A percentile compares a stretch with the other conserved stretches of the same genome.
These are phyloP conservation scores for Penicillium sp. DNA, from an alignment of 2,329 filamentous ascomycete species.

Conservation along the genomic window DNA sequence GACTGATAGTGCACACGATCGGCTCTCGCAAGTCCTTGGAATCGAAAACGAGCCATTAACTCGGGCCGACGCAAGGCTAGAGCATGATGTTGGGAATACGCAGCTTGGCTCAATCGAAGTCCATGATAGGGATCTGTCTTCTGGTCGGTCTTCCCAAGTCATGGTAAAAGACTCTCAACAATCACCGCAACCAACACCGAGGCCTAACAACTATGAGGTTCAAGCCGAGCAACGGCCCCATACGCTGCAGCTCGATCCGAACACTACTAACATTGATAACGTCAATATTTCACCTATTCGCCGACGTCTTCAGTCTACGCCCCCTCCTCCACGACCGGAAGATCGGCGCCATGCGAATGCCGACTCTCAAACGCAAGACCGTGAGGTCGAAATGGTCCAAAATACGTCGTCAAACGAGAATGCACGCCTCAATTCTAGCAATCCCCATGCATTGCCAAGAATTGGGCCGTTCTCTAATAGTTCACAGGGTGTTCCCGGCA, in stretches of 20 bases:
- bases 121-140: slow-evolving; percentile 7
- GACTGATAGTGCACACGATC: slow-evolving; percentile 36
- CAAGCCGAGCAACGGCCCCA: background rate
- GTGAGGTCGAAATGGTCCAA: background rate
- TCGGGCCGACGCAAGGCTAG: slow-evolving; percentile 3
- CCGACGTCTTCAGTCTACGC: slow-evolving; percentile 23
- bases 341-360: slow-evolving; percentile 3
- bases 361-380: background rate
- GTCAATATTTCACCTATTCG: slow-evolving; percentile 17
- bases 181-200: slow-evolving; percentile 33
- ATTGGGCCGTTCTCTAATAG: slow-evolving; percentile 5
- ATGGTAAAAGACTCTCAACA: slow-evolving; percentile 41
- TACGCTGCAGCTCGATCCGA: slow-evolving; percentile 9
- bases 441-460: slow-evolving; percentile 6
- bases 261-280: slow-evolving; percentile 5
- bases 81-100: background rate
- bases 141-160: slow-evolving; percentile 30
- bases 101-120: slow-evolving; percentile 1
- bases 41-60: slow-evolving; percentile 23
- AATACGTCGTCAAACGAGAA: slow-evolving; percentile 7
- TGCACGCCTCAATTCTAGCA: slow-evolving; percentile 15
- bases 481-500: slow-evolving; percentile 13
- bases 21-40: slow-evolving; percentile 39
- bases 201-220: slow-evolving; percentile 7
- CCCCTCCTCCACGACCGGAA: slow-evolving; percentile 22